phyloP scores from a whole-genome alignment of 2,329 filamentous ascomycete genomes.

The Orbilia brochopaga region DNA sequence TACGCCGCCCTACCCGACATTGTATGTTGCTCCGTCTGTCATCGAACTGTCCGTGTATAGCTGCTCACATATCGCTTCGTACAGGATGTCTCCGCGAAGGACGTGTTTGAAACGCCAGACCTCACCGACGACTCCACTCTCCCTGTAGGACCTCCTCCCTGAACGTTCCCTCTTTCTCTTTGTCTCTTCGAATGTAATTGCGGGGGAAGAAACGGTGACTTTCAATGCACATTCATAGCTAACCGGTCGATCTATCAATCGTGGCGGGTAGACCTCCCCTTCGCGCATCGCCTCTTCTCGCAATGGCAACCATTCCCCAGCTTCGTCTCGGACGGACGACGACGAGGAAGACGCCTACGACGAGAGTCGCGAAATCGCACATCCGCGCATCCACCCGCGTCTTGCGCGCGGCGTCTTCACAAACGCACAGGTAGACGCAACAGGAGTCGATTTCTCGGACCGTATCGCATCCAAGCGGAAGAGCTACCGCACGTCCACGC shows the following conservation, averaged over 20 bases:
- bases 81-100: conserved; percentile 80
- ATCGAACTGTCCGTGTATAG: conserved; percentile 50
- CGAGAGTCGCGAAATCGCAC: conserved; percentile 72
- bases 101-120: conserved; percentile 96
- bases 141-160: conserved; percentile 65
- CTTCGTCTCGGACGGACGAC: conserved; percentile 62
- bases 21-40: conserved; percentile 60
- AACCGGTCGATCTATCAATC: conserved; percentile 6
- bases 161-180: neutral
- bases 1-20: conserved; percentile 81
- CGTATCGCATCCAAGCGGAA: conserved; percentile 80
- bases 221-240: conserved; percentile 1
- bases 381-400: conserved; percentile 75
- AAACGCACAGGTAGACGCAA: conserved; percentile 75
- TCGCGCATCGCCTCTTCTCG: conserved; percentile 62
- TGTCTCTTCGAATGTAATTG: neutral
- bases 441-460: conserved; percentile 85
- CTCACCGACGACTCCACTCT: conserved; percentile 89
- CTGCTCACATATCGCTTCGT: conserved; percentile 1
- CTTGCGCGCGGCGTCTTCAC: conserved; percentile 81
- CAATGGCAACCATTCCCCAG: conserved; percentile 63
- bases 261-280: conserved; percentile 62
- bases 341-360: conserved; percentile 66
- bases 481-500: conserved; percentile 78
- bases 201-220: neutral